Conservation (phyloP, 2,329 filamentous ascomycete genomes). For the Fonsecaea pugnacius region DNA sequence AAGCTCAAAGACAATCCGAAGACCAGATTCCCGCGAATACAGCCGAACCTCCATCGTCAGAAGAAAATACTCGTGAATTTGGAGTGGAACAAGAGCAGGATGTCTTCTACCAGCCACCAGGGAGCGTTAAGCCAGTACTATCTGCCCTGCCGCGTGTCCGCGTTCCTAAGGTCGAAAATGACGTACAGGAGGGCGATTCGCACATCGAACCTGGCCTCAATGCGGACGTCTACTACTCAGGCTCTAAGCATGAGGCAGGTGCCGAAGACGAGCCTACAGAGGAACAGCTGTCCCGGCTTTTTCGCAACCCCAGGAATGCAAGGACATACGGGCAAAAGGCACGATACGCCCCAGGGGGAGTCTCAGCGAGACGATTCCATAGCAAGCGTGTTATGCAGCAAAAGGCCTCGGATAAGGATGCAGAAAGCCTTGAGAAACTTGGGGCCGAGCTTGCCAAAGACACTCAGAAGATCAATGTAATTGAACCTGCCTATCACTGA, state of each 20-base stretch:
- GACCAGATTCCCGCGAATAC: constrained; percentile 57
- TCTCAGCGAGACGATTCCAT: constrained; percentile 27
- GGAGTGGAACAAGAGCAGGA: constrained; percentile 61
- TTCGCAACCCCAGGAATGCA: constrained; percentile 62
- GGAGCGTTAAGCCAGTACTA: constrained; percentile 51
- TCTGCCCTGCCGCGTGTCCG: constrained; percentile 61
- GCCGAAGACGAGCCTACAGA: constrained; percentile 54
- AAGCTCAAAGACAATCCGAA: constrained; percentile 56
- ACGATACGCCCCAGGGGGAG: constrained; percentile 36
- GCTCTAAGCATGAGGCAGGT: constrained; percentile 34
- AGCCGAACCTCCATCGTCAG: constrained; percentile 49
- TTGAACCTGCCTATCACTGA: constrained; percentile 23
- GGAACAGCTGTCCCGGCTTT: constrained; percentile 64
- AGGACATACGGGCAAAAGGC: constrained; percentile 58
- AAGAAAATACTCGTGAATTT: constrained; percentile 39
- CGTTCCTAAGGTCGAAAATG: constrained; percentile 58
- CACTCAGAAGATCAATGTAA: constrained; percentile 41
- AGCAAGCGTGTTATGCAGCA: constrained; percentile 27
- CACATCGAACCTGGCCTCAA: constrained; percentile 55
- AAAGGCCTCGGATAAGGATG: constrained; percentile 34
- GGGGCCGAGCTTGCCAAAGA: constrained; percentile 55
- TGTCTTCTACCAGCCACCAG: constrained; percentile 60
- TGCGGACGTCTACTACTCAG: constrained; percentile 59
- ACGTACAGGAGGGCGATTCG: constrained; percentile 49
- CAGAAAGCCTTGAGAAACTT: constrained; percentile 51